Evolutionary conservation across 179 eudicot genomes (phyloP).

Genomic region (Gypsophila paniculata): DNA sequence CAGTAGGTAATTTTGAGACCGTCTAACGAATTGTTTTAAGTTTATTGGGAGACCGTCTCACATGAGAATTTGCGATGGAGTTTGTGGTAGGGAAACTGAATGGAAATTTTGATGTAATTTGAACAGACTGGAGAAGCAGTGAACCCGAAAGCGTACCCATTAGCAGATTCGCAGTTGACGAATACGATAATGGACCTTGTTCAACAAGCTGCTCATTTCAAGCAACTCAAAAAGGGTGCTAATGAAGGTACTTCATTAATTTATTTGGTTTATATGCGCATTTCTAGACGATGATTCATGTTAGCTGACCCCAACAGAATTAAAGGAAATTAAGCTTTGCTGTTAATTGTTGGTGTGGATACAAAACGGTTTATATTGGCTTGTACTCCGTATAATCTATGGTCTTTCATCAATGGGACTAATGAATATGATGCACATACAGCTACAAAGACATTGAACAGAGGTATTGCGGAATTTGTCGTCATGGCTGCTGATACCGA

Average conservation of each 20-base stretch:
- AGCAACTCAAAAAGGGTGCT: slow-evolving; percentile 84
- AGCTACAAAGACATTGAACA: slow-evolving; percentile 83
- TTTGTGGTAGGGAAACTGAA: neutral
- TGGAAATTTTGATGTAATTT: neutral
- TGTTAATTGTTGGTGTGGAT: too few relatives aligned
- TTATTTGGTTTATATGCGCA: too few relatives aligned
- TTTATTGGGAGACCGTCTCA: too few relatives aligned
- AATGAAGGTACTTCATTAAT: slow-evolving; percentile 42
- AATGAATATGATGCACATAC: slow-evolving; percentile 30
- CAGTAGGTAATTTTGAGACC: too few relatives aligned
- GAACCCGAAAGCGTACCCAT: slow-evolving; percentile 80
- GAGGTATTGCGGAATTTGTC: slow-evolving; percentile 84
- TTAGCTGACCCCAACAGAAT: too few relatives aligned
- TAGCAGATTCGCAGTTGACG: slow-evolving; percentile 68
- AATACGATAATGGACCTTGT: slow-evolving; percentile 67
- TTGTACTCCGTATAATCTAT: neutral
- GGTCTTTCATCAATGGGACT: neutral
- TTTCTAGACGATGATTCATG: too few relatives aligned
- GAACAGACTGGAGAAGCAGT: slow-evolving; percentile 59
- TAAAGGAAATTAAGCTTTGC: too few relatives aligned
- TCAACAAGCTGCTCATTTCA: slow-evolving; percentile 79
- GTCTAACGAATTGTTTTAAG: too few relatives aligned
- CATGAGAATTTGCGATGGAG: too few relatives aligned
- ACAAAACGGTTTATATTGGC: neutral
- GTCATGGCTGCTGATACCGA: slow-evolving; percentile 94